These are phyloP conservation scores for Psilocybe sp. DNA, from an alignment of 768 basidiomycete species.

Conservation along the genomic window DNA sequence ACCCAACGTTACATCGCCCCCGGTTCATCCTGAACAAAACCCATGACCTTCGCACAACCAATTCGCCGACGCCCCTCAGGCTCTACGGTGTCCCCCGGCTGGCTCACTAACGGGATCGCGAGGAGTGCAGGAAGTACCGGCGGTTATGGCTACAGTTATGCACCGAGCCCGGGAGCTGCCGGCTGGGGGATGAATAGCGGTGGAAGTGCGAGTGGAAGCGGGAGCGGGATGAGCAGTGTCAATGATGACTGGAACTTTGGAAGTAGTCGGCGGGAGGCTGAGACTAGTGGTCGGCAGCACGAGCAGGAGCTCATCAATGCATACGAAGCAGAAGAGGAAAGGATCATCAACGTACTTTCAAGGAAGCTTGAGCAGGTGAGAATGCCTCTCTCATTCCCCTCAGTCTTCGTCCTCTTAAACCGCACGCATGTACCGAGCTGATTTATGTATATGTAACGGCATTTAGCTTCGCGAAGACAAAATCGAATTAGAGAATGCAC, in stretches of 20 bases:
- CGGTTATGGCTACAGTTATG: background rate
- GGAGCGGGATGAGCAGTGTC: conserved; percentile 2
- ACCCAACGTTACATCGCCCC: no score
- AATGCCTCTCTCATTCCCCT: background rate
- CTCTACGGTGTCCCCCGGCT: background rate
- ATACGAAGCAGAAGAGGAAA: conserved; percentile 88
- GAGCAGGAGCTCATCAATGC: conserved; percentile 81
- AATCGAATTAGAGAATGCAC: conserved; percentile 74
- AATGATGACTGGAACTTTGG: background rate
- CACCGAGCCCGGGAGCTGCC: background rate
- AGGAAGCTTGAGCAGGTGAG: conserved; percentile 81
- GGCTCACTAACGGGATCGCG: background rate
- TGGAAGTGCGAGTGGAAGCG: conserved; percentile 6
- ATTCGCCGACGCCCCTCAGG: background rate
- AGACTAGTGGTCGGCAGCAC: conserved; percentile 4
- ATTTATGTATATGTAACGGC: background rate
- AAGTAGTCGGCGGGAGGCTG: conserved; percentile 1
- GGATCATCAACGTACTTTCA: conserved; percentile 80
- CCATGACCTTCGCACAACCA: background rate
- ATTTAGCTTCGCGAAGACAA: conserved; percentile 79
- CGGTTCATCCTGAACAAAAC: no score
- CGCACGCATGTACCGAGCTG: no score
- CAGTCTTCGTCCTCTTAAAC: no score
- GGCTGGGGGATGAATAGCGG: conserved; percentile 2
- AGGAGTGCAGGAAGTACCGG: background rate